A percentile compares a stretch with the other conserved stretches of the same genome.
Evolutionary conservation across 108 stramenopile genomes (phyloP).

Genomic region (Cyclostephanos tholiformis): DNA sequence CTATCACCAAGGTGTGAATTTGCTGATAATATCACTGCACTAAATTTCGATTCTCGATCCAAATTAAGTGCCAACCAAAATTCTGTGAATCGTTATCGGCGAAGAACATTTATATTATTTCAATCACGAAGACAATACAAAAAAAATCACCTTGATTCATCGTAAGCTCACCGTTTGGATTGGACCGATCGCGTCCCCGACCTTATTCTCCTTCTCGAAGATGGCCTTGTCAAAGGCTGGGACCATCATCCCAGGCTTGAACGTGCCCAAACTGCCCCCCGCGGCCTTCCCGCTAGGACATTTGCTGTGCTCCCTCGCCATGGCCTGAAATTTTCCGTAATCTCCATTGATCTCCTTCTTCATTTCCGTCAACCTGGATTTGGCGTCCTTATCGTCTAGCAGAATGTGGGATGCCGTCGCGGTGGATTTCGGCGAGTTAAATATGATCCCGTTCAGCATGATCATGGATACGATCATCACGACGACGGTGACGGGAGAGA

Average conservation of each 20-base stretch:
- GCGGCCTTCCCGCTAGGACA: slow-evolving; percentile 61
- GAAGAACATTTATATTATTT: neutral
- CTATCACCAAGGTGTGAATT: neutral
- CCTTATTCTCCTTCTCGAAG: slow-evolving; percentile 55
- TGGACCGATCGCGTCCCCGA: slow-evolving; percentile 55
- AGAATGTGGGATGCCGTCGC: slow-evolving; percentile 71
- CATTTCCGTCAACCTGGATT: slow-evolving; percentile 47
- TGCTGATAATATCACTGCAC: slow-evolving; percentile 15
- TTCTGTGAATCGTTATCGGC: slow-evolving; percentile 13
- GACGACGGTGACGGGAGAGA: slow-evolving; percentile 41
- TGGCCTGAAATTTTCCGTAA: slow-evolving; percentile 52
- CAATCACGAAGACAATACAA: neutral
- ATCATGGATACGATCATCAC: slow-evolving; percentile 25
- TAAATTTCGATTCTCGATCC: slow-evolving; percentile 52
- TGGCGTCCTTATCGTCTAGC: slow-evolving; percentile 56
- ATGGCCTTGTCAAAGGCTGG: slow-evolving; percentile 66
- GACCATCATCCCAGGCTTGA: slow-evolving; percentile 61
- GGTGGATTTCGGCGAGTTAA: slow-evolving; percentile 28
- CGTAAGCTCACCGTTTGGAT: slow-evolving; percentile 48
- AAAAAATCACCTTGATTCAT: neutral
- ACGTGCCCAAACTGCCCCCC: slow-evolving; percentile 60
- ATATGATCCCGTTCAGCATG: slow-evolving; percentile 11
- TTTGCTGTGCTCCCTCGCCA: slow-evolving; percentile 57
- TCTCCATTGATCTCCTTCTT: slow-evolving; percentile 54
- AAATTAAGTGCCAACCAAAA: slow-evolving; percentile 79